Conservation (phyloP, 768 basidiomycete species). For the Tylopilus subfusipes region DNA sequence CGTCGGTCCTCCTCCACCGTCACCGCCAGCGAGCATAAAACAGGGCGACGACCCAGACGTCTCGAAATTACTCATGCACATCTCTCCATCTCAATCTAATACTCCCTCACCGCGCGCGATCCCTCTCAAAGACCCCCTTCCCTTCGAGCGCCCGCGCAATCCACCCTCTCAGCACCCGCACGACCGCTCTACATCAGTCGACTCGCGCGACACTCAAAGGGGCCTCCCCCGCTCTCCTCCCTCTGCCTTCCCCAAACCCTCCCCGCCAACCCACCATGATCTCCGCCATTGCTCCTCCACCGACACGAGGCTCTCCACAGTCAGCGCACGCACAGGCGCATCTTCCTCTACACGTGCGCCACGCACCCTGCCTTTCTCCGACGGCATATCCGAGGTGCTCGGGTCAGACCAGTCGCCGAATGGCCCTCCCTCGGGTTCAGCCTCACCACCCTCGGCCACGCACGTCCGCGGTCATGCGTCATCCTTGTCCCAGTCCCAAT, state of each 20-base stretch:
- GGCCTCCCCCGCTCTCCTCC: slow-evolving; percentile 18
- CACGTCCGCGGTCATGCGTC: slow-evolving; percentile 18
- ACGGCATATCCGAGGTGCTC: slow-evolving; percentile 20
- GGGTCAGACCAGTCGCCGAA: slow-evolving; percentile 16
- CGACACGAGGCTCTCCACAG: slow-evolving; percentile 42
- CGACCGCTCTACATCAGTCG: slow-evolving; percentile 29
- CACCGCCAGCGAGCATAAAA: slow-evolving; percentile 43
- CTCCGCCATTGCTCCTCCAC: slow-evolving; percentile 47
- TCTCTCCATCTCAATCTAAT: background rate
- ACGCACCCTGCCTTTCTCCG: slow-evolving; percentile 12
- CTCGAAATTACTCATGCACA: slow-evolving; percentile 13
- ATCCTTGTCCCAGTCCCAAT: slow-evolving; percentile 25
- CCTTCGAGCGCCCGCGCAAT: slow-evolving; percentile 15
- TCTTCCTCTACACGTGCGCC: slow-evolving; percentile 18
- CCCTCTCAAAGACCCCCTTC: slow-evolving; percentile 25
- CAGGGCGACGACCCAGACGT: slow-evolving; percentile 12
- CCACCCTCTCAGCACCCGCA: slow-evolving; percentile 16
- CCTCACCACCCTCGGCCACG: slow-evolving; percentile 21
- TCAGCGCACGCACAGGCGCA: slow-evolving; percentile 21
- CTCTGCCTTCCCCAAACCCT: slow-evolving; percentile 19
- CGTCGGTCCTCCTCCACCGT: slow-evolving; percentile 58
- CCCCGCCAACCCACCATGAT: slow-evolving; percentile 19
- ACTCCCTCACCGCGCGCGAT: slow-evolving; percentile 18
- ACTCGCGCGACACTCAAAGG: slow-evolving; percentile 25
- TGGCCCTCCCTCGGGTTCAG: slow-evolving; percentile 16